Percentiles rank a stretch among this genome's conserved stretches.
Evolutionary conservation across 1,139 yeast species (phyloP).

Genomic region (Protomyces arabidopsidicola): DNA sequence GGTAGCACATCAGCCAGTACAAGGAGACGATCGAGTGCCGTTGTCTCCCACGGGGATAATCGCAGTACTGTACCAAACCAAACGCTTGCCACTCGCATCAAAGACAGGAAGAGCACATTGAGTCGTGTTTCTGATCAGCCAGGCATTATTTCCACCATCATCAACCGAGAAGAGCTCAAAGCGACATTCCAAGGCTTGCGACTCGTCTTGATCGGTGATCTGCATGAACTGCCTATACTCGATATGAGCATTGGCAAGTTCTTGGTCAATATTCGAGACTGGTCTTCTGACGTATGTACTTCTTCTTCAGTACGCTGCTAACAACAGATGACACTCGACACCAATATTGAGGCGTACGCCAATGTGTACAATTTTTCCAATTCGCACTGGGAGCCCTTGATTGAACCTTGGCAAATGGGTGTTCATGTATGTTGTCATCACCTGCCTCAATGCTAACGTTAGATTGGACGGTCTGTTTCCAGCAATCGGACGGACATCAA

Average conservation of each 20-base stretch:
- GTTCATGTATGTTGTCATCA: conserved; percentile 55
- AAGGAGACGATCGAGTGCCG: conserved; percentile 6
- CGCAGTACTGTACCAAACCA: conserved; percentile 4
- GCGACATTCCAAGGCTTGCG: conserved; percentile 78
- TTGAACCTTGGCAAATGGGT: conserved; percentile 84
- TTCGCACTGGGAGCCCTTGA: conserved; percentile 93
- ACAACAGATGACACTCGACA: conserved; percentile 54
- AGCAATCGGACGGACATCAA: conserved; percentile 54
- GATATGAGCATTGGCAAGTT: conserved; percentile 78
- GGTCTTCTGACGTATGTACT: conserved; percentile 67
- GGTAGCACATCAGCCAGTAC: not conserved
- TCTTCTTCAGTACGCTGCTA: conserved; percentile 27
- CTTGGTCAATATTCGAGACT: conserved; percentile 65
- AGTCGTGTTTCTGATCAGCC: not conserved
- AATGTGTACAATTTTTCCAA: conserved; percentile 86
- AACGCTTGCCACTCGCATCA: conserved; percentile 16
- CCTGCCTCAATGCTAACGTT: conserved; percentile 30
- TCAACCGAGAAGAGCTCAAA: conserved; percentile 55
- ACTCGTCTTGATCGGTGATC: conserved; percentile 83
- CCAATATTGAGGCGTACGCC: conserved; percentile 62
- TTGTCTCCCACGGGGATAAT: not conserved
- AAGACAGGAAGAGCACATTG: not conserved
- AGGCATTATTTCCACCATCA: conserved; percentile 26
- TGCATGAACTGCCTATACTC: conserved; percentile 85
- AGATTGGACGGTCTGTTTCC: conserved; percentile 34